These are phyloP conservation scores for Amorphotheca resinae DNA, from an alignment of 495 filamentous ascomycete species.

Conservation along the genomic window DNA sequence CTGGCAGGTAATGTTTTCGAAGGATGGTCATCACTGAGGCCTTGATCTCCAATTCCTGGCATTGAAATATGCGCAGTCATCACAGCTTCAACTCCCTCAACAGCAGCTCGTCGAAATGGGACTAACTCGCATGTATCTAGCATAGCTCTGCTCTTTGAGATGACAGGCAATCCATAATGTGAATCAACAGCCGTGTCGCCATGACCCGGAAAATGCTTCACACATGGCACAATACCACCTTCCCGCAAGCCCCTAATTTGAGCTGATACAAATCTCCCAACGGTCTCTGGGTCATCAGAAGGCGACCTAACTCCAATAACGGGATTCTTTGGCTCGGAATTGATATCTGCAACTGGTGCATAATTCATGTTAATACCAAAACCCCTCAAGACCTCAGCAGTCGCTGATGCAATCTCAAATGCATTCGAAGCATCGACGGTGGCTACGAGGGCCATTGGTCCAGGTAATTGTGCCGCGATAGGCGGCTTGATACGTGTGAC, in stretches of 20 bases:
- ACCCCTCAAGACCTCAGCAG: slow-evolving; percentile 67
- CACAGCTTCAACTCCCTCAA: slow-evolving; percentile 75
- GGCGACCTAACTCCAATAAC: slow-evolving; percentile 71
- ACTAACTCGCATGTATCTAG: slow-evolving; percentile 69
- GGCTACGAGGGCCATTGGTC: slow-evolving; percentile 79
- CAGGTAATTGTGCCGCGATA: slow-evolving; percentile 43
- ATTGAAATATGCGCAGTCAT: slow-evolving; percentile 84
- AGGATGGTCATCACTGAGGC: slow-evolving; percentile 30
- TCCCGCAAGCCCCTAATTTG: slow-evolving; percentile 78
- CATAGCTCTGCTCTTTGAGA: slow-evolving; percentile 74
- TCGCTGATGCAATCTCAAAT: slow-evolving; percentile 72
- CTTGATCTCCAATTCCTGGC: slow-evolving; percentile 35
- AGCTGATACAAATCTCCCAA: slow-evolving; percentile 70
- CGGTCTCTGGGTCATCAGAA: slow-evolving; percentile 78
- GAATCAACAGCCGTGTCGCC: slow-evolving; percentile 83
- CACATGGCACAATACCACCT: slow-evolving; percentile 67
- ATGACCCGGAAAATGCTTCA: slow-evolving; percentile 88
- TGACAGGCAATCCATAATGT: slow-evolving; percentile 72
- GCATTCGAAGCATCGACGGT: slow-evolving; percentile 64
- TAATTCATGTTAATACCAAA: slow-evolving; percentile 85
- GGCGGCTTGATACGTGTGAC: slow-evolving; percentile 51
- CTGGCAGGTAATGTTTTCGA: slow-evolving; percentile 31
- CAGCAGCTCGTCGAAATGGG: slow-evolving; percentile 74
- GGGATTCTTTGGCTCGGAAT: slow-evolving; percentile 79
- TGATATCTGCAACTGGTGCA: slow-evolving; percentile 76